A percentile compares a stretch with the other conserved stretches of the same genome.
Evolutionary conservation across 2,329 filamentous ascomycete species (phyloP).

Genomic region (Cordyceps tenuipes): DNA sequence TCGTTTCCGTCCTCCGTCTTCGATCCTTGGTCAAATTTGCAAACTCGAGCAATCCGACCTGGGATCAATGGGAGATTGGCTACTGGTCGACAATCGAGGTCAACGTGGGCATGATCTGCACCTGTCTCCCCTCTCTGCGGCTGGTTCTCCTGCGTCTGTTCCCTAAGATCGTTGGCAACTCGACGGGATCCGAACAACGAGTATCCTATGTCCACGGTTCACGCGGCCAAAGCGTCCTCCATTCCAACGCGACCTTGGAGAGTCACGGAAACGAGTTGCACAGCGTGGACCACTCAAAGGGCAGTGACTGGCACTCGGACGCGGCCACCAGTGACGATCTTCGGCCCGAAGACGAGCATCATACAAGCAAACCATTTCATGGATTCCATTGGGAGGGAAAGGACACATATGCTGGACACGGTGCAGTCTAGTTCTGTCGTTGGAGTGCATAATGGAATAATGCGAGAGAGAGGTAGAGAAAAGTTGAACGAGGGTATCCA

Average conservation of each 20-base stretch:
- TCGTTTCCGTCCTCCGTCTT: slow-evolving; percentile 17
- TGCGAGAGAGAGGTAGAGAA: no score
- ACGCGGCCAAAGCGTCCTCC: neutral
- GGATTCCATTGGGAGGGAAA: neutral
- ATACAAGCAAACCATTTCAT: neutral
- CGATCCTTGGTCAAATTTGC: slow-evolving; percentile 15
- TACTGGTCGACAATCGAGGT: slow-evolving; percentile 19
- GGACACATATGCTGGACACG: no score
- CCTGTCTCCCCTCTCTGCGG: slow-evolving; percentile 18
- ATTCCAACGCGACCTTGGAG: neutral
- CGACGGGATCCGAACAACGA: neutral
- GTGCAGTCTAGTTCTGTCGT: no score
- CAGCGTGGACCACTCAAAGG: neutral
- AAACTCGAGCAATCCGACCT: slow-evolving; percentile 16
- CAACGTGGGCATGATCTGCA: slow-evolving; percentile 19
- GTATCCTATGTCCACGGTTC: neutral
- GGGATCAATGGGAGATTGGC: slow-evolving; percentile 14
- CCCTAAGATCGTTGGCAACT: slow-evolving; percentile 13
- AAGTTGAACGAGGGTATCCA: no score
- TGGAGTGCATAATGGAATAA: neutral
- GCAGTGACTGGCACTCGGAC: neutral
- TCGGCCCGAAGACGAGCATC: neutral
- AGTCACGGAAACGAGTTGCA: neutral
- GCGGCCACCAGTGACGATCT: neutral
- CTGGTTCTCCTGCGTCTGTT: slow-evolving; percentile 15